Evolutionary conservation across 495 filamentous ascomycete species (phyloP), one percentile per base, ranked within the genome.

Genomic region (Penicillium angulare): DNA sequence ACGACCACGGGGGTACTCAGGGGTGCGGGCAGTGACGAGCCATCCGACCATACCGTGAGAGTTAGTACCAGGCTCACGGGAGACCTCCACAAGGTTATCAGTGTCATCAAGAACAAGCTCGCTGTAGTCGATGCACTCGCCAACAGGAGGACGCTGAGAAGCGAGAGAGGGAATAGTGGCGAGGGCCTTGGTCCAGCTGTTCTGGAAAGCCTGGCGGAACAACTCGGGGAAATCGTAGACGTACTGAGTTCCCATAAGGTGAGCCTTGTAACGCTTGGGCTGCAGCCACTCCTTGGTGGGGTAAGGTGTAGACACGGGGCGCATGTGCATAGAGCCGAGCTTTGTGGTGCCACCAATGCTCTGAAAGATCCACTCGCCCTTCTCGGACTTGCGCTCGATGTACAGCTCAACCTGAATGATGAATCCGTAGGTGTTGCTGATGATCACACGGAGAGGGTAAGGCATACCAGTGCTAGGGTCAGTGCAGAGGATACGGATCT

Each of bases 151-250:
- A 63, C 92, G 86, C 78, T 89, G 89, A 32, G 90, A 86, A 23
- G 81, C 79, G 40, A 97, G 71, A 27, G 79, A 75, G 3, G 88
- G 75, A 48, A 90, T 82, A 65, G 85, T 87, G 58, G 79, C 78
- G 34, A 86, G 79, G 45, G 81, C 80, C 66, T 84, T 83, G 57
- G 76, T 75, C 93, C 93, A 98, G 77, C 83, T 89, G 76, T 96
- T 97, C 74, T 97, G 90, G 72, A 96, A 88, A 33, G 93, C 92
- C 71, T 97, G 93, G 63, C 93, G 82, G 87, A 98, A 98, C 26
- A 98, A 86, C 77, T 98, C 95, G 7, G 93, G 93, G 88, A 98
- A 98, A 76, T 98, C 93, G 68, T 98, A 98, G 50, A 96, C 95
- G 58, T 96, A 98, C 68, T 98, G 93, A 15, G 93, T 98, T 58